A percentile compares a stretch with the other conserved stretches of the same genome.
Conservation (phyloP, 164 flowering plant genomes). For the Sextonia rubra region DNA sequence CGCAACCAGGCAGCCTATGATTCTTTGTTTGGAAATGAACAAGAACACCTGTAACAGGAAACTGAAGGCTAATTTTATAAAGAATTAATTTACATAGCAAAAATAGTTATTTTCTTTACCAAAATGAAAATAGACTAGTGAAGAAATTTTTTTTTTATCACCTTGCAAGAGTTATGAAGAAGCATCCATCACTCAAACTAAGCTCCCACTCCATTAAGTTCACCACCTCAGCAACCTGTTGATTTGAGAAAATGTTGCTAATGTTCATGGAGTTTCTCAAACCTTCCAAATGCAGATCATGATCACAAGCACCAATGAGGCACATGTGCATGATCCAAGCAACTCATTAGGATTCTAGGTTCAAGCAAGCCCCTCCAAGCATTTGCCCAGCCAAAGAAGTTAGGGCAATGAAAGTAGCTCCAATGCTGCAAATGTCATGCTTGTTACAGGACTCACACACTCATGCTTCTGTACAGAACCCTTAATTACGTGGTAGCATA, state of each 20-base stretch:
- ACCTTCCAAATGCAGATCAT: neutral
- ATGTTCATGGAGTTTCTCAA: neutral
- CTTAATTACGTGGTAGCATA: neutral
- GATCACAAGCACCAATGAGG: neutral
- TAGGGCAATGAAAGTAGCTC: neutral
- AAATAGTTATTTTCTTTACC: too few species aligned
- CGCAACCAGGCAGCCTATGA: constrained; percentile 71
- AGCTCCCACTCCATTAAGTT: constrained; percentile 75
- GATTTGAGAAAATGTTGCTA: neutral
- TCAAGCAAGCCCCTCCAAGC: neutral
- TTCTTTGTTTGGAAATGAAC: constrained; percentile 52
- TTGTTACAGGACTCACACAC: neutral
- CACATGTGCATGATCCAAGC: neutral
- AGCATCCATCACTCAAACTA: constrained; percentile 52
- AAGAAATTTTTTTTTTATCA: constrained; percentile 8
- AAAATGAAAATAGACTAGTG: neutral
- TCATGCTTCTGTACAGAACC: neutral
- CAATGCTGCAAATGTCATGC: neutral
- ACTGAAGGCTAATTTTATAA: neutral
- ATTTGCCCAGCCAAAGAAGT: neutral
- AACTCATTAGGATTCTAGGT: neutral
- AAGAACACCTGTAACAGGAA: constrained; percentile 55
- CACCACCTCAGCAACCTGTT: constrained; percentile 68
- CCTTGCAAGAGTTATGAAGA: constrained; percentile 63
- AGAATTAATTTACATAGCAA: too few species aligned